A percentile compares a stretch with the other conserved stretches of the same genome.
Conservation (phyloP, 208 protist genomes). For the Phytomonas sp. region DNA sequence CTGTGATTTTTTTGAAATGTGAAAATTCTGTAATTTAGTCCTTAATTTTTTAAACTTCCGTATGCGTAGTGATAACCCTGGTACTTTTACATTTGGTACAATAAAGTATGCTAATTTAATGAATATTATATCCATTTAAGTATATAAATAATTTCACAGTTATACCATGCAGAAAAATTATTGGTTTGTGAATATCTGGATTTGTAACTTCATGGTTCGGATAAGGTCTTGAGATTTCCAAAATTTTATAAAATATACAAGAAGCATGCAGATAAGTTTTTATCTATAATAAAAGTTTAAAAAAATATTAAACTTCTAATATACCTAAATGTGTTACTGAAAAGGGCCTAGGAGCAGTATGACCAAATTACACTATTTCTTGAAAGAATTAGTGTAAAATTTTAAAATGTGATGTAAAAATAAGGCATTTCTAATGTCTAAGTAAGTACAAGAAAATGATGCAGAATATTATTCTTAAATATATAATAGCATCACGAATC, state of each 20-base stretch:
- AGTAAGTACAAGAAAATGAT: background rate
- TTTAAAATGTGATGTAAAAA: background rate
- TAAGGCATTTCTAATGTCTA: background rate
- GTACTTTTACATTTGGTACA: background rate
- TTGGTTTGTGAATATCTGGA: background rate
- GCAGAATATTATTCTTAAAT: background rate
- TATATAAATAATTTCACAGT: background rate
- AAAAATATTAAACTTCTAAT: background rate
- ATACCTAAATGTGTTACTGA: background rate
- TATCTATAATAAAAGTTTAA: background rate
- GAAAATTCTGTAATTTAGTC: conserved; percentile 1
- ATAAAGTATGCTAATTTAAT: background rate
- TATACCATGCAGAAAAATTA: background rate
- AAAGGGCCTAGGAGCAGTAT: background rate
- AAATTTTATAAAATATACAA: background rate
- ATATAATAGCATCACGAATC: background rate
- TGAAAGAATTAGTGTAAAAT: background rate
- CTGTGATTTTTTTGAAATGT: background rate
- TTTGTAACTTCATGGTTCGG: background rate
- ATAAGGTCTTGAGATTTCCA: too few species aligned
- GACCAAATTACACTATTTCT: background rate
- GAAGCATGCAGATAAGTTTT: background rate
- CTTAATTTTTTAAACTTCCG: background rate
- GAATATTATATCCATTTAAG: background rate
- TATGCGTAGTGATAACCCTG: background rate